These are phyloP conservation scores for Macrophomina pseudophaseolina DNA, from an alignment of 2,329 filamentous ascomycete genomes.

Conservation along the genomic window DNA sequence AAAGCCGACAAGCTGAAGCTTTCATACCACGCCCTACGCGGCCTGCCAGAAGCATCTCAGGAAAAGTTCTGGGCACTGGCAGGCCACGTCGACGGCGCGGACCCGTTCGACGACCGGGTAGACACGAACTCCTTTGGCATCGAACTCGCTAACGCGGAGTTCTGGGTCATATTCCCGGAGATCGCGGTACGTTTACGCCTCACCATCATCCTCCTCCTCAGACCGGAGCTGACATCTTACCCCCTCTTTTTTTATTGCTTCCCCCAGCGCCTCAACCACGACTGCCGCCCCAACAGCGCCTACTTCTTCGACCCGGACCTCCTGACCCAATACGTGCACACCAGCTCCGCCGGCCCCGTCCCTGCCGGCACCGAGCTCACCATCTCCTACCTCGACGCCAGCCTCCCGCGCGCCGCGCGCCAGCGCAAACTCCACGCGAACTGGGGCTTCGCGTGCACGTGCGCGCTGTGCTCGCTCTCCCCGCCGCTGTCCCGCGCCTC, in stretches of 20 bases:
- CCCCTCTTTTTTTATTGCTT: not conserved
- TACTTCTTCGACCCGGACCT: constrained; percentile 47
- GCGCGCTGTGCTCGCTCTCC: constrained; percentile 44
- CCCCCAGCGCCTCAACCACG: constrained; percentile 37
- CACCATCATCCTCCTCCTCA: no score
- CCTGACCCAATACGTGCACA: constrained; percentile 48
- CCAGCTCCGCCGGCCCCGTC: constrained; percentile 40
- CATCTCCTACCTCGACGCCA: constrained; percentile 50
- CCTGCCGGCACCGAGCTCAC: constrained; percentile 48
- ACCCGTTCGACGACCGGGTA: constrained; percentile 41
- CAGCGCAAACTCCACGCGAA: constrained; percentile 39
- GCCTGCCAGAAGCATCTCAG: constrained; percentile 34
- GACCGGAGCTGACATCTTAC: not conserved
- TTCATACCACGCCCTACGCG: not conserved
- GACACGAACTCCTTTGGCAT: constrained; percentile 45
- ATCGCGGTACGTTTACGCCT: constrained; percentile 43
- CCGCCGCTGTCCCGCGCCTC: constrained; percentile 35
- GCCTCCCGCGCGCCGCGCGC: constrained; percentile 38
- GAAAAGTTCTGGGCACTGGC: constrained; percentile 38
- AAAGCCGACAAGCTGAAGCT: constrained; percentile 9
- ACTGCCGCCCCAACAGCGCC: constrained; percentile 46
- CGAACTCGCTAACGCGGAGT: constrained; percentile 32
- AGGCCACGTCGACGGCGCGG: constrained; percentile 36
- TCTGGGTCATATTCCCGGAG: constrained; percentile 41
- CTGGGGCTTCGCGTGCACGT: constrained; percentile 49